Evolutionary conservation across 2,329 filamentous ascomycete species (phyloP).

Genomic region (Trichoderma koningiopsis): DNA sequence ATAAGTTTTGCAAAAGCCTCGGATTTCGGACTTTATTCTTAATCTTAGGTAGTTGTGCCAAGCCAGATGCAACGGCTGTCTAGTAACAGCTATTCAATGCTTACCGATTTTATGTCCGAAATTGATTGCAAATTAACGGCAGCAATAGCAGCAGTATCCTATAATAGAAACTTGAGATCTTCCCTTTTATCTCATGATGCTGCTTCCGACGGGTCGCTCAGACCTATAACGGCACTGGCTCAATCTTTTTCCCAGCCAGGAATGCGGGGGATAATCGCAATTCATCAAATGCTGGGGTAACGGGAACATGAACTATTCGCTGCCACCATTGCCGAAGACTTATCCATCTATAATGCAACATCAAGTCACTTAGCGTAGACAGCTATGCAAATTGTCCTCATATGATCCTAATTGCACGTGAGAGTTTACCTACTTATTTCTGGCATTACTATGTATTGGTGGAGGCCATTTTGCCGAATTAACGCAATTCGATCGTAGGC

Average conservation of each 20-base stretch:
- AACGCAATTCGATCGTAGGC: background rate
- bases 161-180: background rate
- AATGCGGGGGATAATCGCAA: background rate
- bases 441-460: background rate
- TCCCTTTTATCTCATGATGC: background rate
- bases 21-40: background rate
- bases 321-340: background rate
- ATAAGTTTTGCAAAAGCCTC: background rate
- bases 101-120: conserved; percentile 11
- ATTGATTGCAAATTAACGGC: background rate
- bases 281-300: background rate
- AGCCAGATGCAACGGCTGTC: no score
- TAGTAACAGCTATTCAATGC: background rate
- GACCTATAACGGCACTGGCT: background rate
- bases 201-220: conserved; percentile 17
- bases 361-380: background rate
- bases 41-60: background rate
- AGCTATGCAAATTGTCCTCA: background rate
- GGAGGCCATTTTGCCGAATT: conserved; percentile 14
- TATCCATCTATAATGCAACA: background rate
- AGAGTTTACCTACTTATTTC: background rate
- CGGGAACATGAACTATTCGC: background rate
- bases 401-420: background rate
- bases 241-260: background rate
- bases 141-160: background rate